Base-by-base conservation (phyloP, 2,329 filamentous ascomycete genomes). In the Apiospora sp. region DNA sequence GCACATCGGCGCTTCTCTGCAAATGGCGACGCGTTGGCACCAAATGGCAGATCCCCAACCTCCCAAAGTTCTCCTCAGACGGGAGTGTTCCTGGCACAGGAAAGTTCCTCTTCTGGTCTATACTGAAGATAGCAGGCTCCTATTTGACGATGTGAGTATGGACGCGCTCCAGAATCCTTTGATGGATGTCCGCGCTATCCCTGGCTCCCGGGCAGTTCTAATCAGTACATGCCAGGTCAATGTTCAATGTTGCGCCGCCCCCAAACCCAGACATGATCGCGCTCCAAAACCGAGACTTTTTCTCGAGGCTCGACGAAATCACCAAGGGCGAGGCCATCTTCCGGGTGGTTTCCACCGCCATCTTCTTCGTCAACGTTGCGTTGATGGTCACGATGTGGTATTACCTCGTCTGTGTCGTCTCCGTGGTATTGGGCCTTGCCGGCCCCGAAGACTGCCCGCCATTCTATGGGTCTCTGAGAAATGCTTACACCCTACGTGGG, bases 11-110 rank as follows among this genome's bases (percentile, higher is more conserved):
- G 8, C 48, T 70, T 41, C 68, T 70, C 19, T 51, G 48, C 48
- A 70, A 70, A 12, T 70, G 68, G 68, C 48, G 68, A 4, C 68
- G 68, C 46, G 58, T 70, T 22, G 68, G 68, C n/a, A 70, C 68
- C 13, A 70, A 70, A 16, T 70, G 68, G 68, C 48, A 70, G 48
- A 44, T 70, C 27, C 46, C 34, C 8, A 41, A 19, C 1, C 27
- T 58, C 37, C 68, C 68, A 12, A 37, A n/a, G 5, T 70, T 70
- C 48, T 51, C 68, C 3, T 30, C 46, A 5, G 46, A 70, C 10
- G 68, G 68, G 4, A 51, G 34, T 12, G 49, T 70, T 24, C 68
- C 68, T 5, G 58, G 68, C 22, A 34, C n/a, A 14, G n/a, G 19
- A 4, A 27, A 4, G 37, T 70, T 41, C 19, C 30, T 54, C 37